Evolutionary conservation across 306 rosid genomes (phyloP), one percentile per base, ranked within the genome.

Genomic region (Vicia villosa): DNA sequence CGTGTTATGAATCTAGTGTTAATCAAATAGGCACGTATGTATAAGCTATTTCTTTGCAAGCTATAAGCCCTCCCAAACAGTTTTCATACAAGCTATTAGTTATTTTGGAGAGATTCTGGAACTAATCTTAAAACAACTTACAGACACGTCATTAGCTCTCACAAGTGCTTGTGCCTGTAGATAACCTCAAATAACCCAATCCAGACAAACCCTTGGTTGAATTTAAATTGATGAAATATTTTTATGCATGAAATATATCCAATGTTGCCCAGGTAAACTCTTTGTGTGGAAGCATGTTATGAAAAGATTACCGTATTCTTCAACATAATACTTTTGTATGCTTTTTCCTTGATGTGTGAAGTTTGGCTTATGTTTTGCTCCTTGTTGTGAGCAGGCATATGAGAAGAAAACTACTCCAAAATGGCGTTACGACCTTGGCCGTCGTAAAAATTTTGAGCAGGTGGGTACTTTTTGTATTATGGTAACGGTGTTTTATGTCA

Each of bases 341-440:
- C 72, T 60, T 51, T 51, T 42, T 26, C 45, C 54, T 34, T 68
- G 19, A 38, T 55, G 49, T 59, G 42, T 49, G 55, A n/a, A 37
- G 15, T 10, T 36, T 66, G 46, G 65, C 21, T 36, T 47, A 47
- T 47, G n/a, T 59, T 71, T 14, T 61, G 42, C 20, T 69, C 67
- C 62, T 6, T 68, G 37, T 54, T 83, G 28, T 76, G 56, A 49
- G 65, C 85, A 95, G 99, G 99, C 99, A 4, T 95, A 95, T 74
- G 99, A 95, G 85, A 91, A 95, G 89, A 89, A 95, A 80, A 87
- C 91, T 20, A 79, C 96, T 60, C 93, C 93, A 26, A 91, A 95
- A 83, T 95, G 99, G 99, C 96, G 91, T 36, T 95, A 89, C 67
- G 97, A 95, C 78, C 97, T 95, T 66, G 97, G 99, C 55, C 95